These are phyloP conservation scores for Circinella umbellata DNA, from an alignment of 371 early-diverging fungal species.

Conservation along the genomic window DNA sequence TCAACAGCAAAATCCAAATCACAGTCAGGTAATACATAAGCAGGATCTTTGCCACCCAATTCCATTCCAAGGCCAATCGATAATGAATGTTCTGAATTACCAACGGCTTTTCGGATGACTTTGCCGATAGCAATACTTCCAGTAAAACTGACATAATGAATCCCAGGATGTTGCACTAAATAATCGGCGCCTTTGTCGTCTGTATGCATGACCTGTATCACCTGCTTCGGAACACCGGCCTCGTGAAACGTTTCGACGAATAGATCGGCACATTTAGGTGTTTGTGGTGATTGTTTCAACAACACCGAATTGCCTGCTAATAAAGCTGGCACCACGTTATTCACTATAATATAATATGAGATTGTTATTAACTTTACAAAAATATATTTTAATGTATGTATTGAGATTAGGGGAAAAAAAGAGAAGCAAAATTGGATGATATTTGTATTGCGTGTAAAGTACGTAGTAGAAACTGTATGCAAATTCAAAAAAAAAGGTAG, in stretches of 20 bases:
- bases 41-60: slow-evolving; percentile 89
- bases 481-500: not conserved
- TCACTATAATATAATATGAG: slow-evolving; percentile 41
- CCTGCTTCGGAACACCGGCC: slow-evolving; percentile 76
- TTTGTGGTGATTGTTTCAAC: slow-evolving; percentile 85
- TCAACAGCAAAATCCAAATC: slow-evolving; percentile 75
- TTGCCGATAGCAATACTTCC: slow-evolving; percentile 82
- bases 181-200: slow-evolving; percentile 59
- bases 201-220: slow-evolving; percentile 69
- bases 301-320: slow-evolving; percentile 82
- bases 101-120: slow-evolving; percentile 64
- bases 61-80: slow-evolving; percentile 80
- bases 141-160: slow-evolving; percentile 81
- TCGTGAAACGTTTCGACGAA: slow-evolving; percentile 67
- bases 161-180: slow-evolving; percentile 60
- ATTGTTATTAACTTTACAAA: not conserved
- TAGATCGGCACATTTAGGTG: slow-evolving; percentile 77
- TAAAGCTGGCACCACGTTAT: slow-evolving; percentile 80
- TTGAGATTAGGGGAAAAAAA: not conserved
- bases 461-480: too few species aligned
- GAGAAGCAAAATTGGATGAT: not conserved
- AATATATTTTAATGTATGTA: slow-evolving; percentile 9
- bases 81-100: slow-evolving; percentile 57
- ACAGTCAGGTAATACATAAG: slow-evolving; percentile 80
- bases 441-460: too few species aligned